Conservation (phyloP, 116 monocot species). For the Papilionanthe hybrid region DNA sequence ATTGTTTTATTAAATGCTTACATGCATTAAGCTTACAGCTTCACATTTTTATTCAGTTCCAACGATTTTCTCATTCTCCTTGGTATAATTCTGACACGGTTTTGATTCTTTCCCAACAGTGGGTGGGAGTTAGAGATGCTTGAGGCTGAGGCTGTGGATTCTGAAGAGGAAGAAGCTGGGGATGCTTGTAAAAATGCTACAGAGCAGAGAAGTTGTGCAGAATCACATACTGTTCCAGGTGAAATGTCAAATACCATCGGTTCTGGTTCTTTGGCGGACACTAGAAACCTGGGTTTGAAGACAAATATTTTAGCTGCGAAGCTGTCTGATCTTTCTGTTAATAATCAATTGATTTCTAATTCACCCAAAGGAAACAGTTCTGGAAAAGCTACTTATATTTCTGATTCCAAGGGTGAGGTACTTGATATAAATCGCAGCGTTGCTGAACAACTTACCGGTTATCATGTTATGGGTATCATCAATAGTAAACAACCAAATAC, state of each 20-base stretch:
- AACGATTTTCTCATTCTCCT: background rate
- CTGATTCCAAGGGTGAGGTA: conserved; percentile 9
- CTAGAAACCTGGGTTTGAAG: background rate
- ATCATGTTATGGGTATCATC: background rate
- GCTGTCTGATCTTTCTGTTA: background rate
- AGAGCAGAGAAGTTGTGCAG: conserved; percentile 13
- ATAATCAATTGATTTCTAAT: conserved; percentile 14
- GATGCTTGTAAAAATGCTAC: conserved; percentile 12
- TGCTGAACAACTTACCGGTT: background rate
- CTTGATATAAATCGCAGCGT: background rate
- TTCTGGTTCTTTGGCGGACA: background rate
- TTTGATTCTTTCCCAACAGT: conserved; percentile 28
- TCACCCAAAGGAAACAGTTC: conserved; percentile 22
- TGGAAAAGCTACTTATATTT: conserved; percentile 4
- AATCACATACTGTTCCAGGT: conserved; percentile 2
- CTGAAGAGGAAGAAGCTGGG: conserved; percentile 79
- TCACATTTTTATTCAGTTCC: background rate
- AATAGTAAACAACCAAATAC: background rate
- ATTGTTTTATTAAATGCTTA: background rate
- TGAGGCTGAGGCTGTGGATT: conserved; percentile 76
- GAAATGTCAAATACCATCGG: background rate
- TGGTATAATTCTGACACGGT: background rate
- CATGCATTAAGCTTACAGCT: background rate
- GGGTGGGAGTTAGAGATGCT: conserved; percentile 80
- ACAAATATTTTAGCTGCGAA: conserved; percentile 15